Evolutionary conservation across 2,329 filamentous ascomycete species (phyloP), one percentile per base, ranked within the genome.

Genomic region (Nemania bipapillata): DNA sequence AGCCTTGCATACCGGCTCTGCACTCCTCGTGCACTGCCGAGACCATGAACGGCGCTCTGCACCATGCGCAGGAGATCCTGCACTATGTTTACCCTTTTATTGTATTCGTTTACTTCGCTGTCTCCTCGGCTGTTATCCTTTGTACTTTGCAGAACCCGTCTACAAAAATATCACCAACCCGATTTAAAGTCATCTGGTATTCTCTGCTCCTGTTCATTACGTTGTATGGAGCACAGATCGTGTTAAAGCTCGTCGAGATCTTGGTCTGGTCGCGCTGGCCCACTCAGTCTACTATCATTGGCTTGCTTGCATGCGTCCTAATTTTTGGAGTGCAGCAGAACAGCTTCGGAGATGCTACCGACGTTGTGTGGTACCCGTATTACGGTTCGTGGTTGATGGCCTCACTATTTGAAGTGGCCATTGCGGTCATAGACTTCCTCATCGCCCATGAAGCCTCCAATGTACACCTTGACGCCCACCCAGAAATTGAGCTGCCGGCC

Each of bases 261-360:
- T 30, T 80, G 15, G 45, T 79, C 32, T 75, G 73, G 24, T 77
- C 74, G 42, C 74, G 73, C 63, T 86, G 81, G 83, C 80, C 79
- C 47, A 79, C 80, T 1, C 80, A 84, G 59, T 81, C 86, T 72
- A 78, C 82, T 45, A 81, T 85, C 69, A 84, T 92, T 62, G 87
- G 88, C 62, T 80, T 86, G 42, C 79, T 92, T 28, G 86, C 89
- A 1, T 90, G 88, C 63, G 82, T 89, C 53, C 79, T 92, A 30
- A 82, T 88, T n/a, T 92, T 90, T 77, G 85, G 87, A 3, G 84
- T 90, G 15, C 83, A 91, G 72, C 80, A 89, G 66, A 82, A 86
- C 47, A 83, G 83, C 22, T 81, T 91, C 15, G 79, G 83, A 2
- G 85, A 87, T 60, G 80, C 82, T 20, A 76, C 81, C 32, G 81